Base-by-base conservation (phyloP, 345 rosid genomes). In the Eucalyptus pumila region DNA sequence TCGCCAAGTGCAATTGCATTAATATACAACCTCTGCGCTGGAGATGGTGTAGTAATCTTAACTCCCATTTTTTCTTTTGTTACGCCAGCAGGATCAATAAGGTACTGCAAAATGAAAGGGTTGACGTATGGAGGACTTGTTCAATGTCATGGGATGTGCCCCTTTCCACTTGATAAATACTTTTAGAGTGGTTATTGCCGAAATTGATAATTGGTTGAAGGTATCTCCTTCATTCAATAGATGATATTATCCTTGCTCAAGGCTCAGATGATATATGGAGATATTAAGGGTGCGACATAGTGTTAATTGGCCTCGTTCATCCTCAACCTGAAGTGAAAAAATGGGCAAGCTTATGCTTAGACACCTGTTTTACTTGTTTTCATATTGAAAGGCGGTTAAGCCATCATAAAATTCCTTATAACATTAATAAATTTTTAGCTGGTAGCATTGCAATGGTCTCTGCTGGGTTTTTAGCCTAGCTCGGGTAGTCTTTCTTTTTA, bases 21-120 rank as follows among this genome's bases (percentile, higher is more conserved):
- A 83, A 80, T 97, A 90, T 97, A 95, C 94, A 96, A 96, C 92
- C 94, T 98, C 83, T 95, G 99, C 60, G 98, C 98, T 80, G 99
- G 99, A 95, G 99, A 98, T 93, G 99, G 99, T 95, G 92, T 48
- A 34, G 88, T 47, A 47, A 86, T 47, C 89, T 88, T 47, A 58
- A 12, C 67, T 76, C 58, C 9, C 15, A 67, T 32, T 32, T n/a
- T n/a, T 67, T 67, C 11, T 15, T 4, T 6, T 67, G 80, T 32
- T 34, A 32, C 23, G 40, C 40, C 44, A 34, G 80, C 80, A 17
- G 11, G 81, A 17, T 50, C 62, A 6, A 21, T 42, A 14, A 23
- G 14, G 26, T 40, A 50, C 19, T 49, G 52, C 17, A 47, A 27
- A 51, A 54, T 17, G 2, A 34, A 72, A 6, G 45, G 14, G 81